Conservation (phyloP, 768 basidiomycete species). For the Cystobasidium tubakii region DNA sequence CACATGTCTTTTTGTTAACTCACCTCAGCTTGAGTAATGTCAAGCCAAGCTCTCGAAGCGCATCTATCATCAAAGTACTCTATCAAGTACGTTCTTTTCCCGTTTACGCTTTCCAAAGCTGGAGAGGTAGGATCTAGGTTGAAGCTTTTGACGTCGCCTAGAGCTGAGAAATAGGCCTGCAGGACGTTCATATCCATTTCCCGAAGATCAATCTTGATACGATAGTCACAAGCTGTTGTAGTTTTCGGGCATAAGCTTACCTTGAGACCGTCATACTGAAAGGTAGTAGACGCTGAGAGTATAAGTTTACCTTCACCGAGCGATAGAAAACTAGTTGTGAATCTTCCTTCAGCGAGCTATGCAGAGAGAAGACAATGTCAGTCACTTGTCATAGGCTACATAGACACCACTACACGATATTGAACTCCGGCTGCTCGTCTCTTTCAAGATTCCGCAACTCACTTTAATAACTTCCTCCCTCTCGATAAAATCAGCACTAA, state of each 20-base stretch:
- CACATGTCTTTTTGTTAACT: too few species aligned
- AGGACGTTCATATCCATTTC: neutral
- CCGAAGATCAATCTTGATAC: neutral
- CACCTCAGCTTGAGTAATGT: conserved; percentile 14
- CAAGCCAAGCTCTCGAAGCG: conserved; percentile 13
- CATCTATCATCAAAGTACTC: conserved; percentile 19
- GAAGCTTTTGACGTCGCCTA: conserved; percentile 16
- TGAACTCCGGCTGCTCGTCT: neutral
- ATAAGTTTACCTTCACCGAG: conserved; percentile 29
- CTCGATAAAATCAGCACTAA: neutral
- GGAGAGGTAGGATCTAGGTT: neutral
- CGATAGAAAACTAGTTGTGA: conserved; percentile 16
- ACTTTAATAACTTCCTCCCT: conserved; percentile 17
- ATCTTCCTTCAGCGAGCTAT: conserved; percentile 13
- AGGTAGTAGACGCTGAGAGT: neutral
- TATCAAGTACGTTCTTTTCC: neutral
- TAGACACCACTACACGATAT: too few species aligned
- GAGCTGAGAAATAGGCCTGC: conserved; percentile 6
- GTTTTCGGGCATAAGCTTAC: neutral
- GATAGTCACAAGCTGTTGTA: too few species aligned
- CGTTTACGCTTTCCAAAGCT: neutral
- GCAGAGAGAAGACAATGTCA: too few species aligned
- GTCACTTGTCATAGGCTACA: too few species aligned
- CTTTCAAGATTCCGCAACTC: neutral
- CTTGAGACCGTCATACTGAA: conserved; percentile 11